Evolutionary conservation across 305 asterid genomes (phyloP).

Genomic region (Fraxinus baroniana): DNA sequence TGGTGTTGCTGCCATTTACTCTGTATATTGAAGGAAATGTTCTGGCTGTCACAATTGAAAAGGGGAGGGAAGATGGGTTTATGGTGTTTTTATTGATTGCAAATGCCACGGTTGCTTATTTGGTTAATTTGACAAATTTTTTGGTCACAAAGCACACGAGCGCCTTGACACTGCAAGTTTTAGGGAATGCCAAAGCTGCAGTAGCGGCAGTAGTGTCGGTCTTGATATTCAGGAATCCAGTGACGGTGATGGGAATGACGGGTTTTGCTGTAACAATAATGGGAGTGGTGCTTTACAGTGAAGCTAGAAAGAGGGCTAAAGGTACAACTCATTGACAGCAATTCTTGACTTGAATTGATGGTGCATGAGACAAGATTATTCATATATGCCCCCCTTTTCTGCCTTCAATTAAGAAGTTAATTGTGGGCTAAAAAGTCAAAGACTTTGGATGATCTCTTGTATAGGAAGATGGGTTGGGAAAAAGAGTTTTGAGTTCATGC

Average conservation of each 20-base stretch:
- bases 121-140: constrained; percentile 85
- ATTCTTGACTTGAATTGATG: constrained; percentile 16
- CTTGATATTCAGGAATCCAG: constrained; percentile 86
- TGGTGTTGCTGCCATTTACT: constrained; percentile 72
- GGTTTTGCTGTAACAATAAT: constrained; percentile 81
- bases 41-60: constrained; percentile 51
- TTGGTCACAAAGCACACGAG: constrained; percentile 91
- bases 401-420: constrained; percentile 31
- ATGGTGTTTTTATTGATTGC: constrained; percentile 60
- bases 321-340: constrained; percentile 60
- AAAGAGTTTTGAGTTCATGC: constrained; percentile 29
- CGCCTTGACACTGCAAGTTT: constrained; percentile 78
- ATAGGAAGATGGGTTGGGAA: constrained; percentile 46
- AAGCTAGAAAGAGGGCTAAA: constrained; percentile 85
- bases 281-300: constrained; percentile 94
- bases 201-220: constrained; percentile 93
- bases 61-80: constrained; percentile 57
- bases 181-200: constrained; percentile 95
- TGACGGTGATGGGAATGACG: constrained; percentile 84
- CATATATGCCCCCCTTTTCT: constrained; percentile 30
- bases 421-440: constrained; percentile 33
- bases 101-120: constrained; percentile 82
- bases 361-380: constrained; percentile 16
- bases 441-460: constrained; percentile 40
- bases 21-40: constrained; percentile 86